These are phyloP conservation scores for Clitopilus passeckerianus DNA, from an alignment of 768 basidiomycete genomes.

Conservation along the genomic window DNA sequence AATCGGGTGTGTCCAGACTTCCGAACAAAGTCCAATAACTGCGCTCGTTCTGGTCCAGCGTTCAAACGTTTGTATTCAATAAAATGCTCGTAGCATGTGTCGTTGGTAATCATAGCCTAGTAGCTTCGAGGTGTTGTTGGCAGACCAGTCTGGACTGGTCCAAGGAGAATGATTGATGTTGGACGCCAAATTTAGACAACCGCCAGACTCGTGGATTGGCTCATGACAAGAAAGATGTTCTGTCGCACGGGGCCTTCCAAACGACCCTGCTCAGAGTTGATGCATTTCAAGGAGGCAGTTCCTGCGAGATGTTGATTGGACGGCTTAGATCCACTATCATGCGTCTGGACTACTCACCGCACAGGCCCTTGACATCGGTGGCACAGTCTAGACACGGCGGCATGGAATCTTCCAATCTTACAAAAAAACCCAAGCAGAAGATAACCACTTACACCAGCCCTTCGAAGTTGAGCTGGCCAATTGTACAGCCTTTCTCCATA, in stretches of 20 bases:
- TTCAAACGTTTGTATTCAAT: slow-evolving; percentile 6
- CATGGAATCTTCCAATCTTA: too few relatives aligned
- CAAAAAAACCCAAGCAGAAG: too few relatives aligned
- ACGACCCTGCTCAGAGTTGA: too few relatives aligned
- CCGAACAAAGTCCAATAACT: slow-evolving; percentile 3
- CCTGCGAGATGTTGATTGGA: neutral
- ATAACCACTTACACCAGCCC: too few relatives aligned
- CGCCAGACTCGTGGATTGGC: neutral
- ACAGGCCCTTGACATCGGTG: too few relatives aligned
- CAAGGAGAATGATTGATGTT: neutral
- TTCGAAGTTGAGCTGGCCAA: too few relatives aligned
- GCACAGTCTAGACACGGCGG: too few relatives aligned
- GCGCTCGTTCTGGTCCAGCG: neutral
- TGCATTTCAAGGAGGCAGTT: neutral
- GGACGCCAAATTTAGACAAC: neutral
- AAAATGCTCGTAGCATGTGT: neutral
- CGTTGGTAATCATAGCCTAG: neutral
- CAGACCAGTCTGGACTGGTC: neutral
- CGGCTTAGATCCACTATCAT: neutral
- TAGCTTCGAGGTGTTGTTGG: neutral
- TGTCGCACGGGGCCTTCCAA: too few relatives aligned
- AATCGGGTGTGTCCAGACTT: neutral
- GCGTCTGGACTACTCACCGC: neutral
- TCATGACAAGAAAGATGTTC: neutral
- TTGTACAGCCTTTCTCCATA: neutral